Conservation (phyloP, 495 filamentous ascomycete species). For the Podospora sp. region DNA sequence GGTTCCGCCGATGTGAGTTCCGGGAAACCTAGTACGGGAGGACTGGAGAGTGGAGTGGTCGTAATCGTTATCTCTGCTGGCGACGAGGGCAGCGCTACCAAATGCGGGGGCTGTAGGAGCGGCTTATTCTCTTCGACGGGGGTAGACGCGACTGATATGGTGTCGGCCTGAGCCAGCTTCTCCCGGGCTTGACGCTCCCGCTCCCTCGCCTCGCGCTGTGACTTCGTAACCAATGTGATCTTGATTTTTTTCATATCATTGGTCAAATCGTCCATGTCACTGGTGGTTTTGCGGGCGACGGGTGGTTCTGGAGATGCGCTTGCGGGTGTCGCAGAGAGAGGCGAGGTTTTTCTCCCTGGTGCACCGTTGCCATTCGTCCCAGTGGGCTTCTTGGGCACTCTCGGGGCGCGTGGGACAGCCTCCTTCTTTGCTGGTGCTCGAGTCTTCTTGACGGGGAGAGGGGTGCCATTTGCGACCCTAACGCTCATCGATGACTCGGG, state of each 20-base stretch:
- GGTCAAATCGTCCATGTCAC: conserved; percentile 63
- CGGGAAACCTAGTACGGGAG: background rate
- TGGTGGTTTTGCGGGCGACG: conserved; percentile 26
- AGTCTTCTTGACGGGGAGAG: conserved; percentile 49
- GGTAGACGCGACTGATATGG: conserved; percentile 21
- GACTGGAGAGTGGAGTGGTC: conserved; percentile 17
- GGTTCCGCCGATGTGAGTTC: background rate
- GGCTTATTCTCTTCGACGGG: conserved; percentile 20
- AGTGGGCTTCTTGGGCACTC: conserved; percentile 42
- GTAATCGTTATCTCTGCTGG: conserved; percentile 5
- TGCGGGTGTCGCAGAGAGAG: conserved; percentile 7
- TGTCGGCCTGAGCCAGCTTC: conserved; percentile 31
- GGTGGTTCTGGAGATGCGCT: background rate
- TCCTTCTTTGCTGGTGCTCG: conserved; percentile 46
- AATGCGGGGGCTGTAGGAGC: conserved; percentile 3
- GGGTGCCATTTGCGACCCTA: conserved; percentile 29
- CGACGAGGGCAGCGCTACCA: conserved; percentile 18
- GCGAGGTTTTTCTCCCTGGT: conserved; percentile 5
- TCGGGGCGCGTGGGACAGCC: conserved; percentile 36
- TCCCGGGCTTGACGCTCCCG: conserved; percentile 36
- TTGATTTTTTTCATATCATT: conserved; percentile 75
- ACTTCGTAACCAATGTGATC: conserved; percentile 69
- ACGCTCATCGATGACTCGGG: conserved; percentile 44
- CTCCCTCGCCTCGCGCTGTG: conserved; percentile 64
- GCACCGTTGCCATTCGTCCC: conserved; percentile 38